Evolutionary conservation across 495 filamentous ascomycete species (phyloP).

Genomic region (Podospora appendiculata): DNA sequence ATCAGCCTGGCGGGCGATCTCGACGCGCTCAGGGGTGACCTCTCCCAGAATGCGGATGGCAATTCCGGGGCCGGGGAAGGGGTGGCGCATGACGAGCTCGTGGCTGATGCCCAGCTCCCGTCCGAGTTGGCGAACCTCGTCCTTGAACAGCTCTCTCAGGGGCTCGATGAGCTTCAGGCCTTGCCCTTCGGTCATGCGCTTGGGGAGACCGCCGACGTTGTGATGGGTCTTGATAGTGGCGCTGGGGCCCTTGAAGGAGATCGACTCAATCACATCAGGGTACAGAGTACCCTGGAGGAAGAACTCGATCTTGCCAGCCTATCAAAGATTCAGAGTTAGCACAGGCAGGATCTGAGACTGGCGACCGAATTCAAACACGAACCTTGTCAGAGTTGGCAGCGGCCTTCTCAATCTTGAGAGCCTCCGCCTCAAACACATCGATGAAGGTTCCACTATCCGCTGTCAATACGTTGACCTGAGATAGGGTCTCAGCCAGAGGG

Average conservation of each 20-base stretch:
- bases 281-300: conserved; percentile 24
- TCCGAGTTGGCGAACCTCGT: conserved; percentile 76
- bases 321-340: conserved; percentile 13
- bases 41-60: conserved; percentile 87
- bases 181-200: conserved; percentile 26
- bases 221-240: conserved; percentile 47
- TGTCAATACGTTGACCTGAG: not conserved
- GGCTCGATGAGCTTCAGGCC: conserved; percentile 37
- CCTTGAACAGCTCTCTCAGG: conserved; percentile 73
- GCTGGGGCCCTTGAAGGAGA: conserved; percentile 7
- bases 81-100: conserved; percentile 76
- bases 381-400: conserved; percentile 49
- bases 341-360: conserved; percentile 20
- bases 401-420: conserved; percentile 62
- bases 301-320: conserved; percentile 19
- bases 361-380: conserved; percentile 16
- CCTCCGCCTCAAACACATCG: conserved; percentile 79
- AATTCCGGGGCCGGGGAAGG: conserved; percentile 76
- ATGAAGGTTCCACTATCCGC: conserved; percentile 42
- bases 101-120: conserved; percentile 67
- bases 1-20: conserved; percentile 78
- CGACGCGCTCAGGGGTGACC: conserved; percentile 69
- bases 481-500: not conserved
- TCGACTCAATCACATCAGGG: conserved; percentile 15
- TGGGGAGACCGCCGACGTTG: conserved; percentile 70